Evolutionary conservation across 768 basidiomycete genomes (phyloP).

Genomic region (Suillus placidus): DNA sequence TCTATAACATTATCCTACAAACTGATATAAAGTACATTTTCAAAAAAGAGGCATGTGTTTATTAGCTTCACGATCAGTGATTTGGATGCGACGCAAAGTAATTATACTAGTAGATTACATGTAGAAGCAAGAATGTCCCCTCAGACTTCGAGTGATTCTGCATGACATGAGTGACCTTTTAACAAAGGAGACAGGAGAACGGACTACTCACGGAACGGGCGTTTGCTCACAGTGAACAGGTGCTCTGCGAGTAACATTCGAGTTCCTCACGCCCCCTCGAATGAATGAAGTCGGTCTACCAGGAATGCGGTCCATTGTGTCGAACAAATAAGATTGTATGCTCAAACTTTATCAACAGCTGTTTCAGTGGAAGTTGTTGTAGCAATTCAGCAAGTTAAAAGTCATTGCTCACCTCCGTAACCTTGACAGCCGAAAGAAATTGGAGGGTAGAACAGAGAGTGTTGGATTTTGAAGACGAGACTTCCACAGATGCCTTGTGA

Average conservation of each 20-base stretch:
- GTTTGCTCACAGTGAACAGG: neutral
- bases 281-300: slow-evolving; percentile 2
- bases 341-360: neutral
- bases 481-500: neutral
- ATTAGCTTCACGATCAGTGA: neutral
- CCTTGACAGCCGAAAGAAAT: neutral
- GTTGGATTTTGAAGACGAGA: neutral
- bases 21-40: neutral
- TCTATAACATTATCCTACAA: neutral
- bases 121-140: neutral
- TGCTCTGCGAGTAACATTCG: neutral
- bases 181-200: neutral
- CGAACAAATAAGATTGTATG: neutral
- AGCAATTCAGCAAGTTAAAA: neutral
- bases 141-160: neutral
- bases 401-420: neutral
- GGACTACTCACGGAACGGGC: neutral
- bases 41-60: neutral
- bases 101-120: neutral
- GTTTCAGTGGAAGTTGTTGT: neutral
- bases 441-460: neutral
- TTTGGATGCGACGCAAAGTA: neutral
- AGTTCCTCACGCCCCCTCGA: neutral
- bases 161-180: neutral
- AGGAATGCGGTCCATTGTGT: neutral